Evolutionary conservation across 441 rosid species (phyloP), one percentile per base, ranked within the genome.

Genomic region (Populus hybrid): DNA sequence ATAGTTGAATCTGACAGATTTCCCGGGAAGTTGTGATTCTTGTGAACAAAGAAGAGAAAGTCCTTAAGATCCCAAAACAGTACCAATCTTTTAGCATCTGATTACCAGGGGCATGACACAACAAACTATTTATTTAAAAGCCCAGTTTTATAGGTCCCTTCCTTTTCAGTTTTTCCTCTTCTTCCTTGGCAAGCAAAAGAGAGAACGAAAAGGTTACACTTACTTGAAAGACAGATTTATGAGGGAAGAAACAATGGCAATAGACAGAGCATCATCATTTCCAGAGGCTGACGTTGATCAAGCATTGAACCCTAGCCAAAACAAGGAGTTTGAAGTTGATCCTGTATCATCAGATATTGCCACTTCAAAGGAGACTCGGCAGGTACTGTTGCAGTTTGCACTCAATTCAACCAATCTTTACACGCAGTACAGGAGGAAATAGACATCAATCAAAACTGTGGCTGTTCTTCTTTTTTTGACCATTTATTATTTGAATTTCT

Each of bases 271-370:
- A 18, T 78, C 80, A 36, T 64, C 79, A 59, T 83, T 88, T 82
- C 91, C 94, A 3, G 86, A 85, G 28, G 90, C 83, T 1, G 89
- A 86, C 36, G 81, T 81, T 32, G 73, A 77, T 21, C 78, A 75
- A 63, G 91, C 83, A 76, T 38, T 86, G 81, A 77, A 88, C 75
- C 86, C 84, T 9, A 75, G 73, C 36, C 76, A 71, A 2, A 85
- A 86, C 85, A 83, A 79, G 70, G 69, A 69, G 16, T 79, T 88
- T 5, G 72, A 83, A 70, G 81, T 84, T 40, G 94, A 88, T 84
- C 75, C 89, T n/a, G 67, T 83, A n/a, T 88, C 92, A 0, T 82
- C 83, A 9, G 85, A 81, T 38, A 84, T 85, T 7, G 83, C 75
- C 64, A 32, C 87, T 72, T 78, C 87, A 3, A 23, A 26, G 65